Evolutionary conservation across 345 rosid genomes (phyloP), one percentile per base, ranked within the genome.

Genomic region (Ceriops decandra): DNA sequence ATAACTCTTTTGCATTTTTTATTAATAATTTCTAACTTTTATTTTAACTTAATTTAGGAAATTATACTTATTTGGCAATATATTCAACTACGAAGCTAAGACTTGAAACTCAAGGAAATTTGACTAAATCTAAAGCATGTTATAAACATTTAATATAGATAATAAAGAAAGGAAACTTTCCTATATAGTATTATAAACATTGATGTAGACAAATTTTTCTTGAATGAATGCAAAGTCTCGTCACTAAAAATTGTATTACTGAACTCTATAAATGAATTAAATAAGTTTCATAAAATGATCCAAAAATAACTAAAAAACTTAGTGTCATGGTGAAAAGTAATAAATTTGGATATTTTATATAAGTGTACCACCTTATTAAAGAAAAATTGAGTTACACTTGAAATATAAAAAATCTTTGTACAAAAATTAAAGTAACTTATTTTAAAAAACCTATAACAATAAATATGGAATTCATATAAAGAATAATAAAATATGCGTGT

Each of bases 161-260:
- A 28, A 28, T 28, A 28, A 3, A 28, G 2, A 28, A 28, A 28
- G 30, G 3, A 28, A 3, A 28, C 3, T 28, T 28, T 28, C 30
- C 3, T 28, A 28, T 28, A 28, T 28, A 28, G 30, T 1, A 3
- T 28, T 28, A 28, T 28, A 28, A 3, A 28, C 30, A 15, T 19
- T 63, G 0, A 57, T 72, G 38, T 64, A 64, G 0, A 69, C 57
- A 22, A 72, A 65, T 11, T 72, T 60, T 3, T 2, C 64, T 22
- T 74, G 60, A 13, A 69, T 0, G 1, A 68, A 33, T 0, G 38
- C 60, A 11, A 42, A 5, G 24, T 68, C 69, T 42, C 20, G 57
- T n/a, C n/a, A n/a, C n/a, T n/a, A n/a, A n/a, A 24, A 17, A 24
- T 5, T 19, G 7, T 19, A 20, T 19, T 51, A 2, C 27, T 28